Evolutionary conservation across 495 filamentous ascomycete genomes (phyloP), one percentile per base, ranked within the genome.

Genomic region (Extremus antarcticus): DNA sequence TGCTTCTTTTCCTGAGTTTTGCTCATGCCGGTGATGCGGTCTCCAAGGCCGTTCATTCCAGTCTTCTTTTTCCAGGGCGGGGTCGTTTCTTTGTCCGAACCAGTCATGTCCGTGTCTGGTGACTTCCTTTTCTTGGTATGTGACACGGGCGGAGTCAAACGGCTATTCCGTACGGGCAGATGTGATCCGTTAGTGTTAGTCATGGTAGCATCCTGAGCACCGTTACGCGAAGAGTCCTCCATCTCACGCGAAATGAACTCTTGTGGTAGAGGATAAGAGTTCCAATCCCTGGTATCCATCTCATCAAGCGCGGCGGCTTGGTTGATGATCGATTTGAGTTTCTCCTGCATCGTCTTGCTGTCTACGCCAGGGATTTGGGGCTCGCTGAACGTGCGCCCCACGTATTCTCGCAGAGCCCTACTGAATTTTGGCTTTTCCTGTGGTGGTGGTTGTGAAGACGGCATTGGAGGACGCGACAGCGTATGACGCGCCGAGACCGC

Each of bases 111-210:
- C 50, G 69, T 65, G 45, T 77, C 88, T 54, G 75, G 74, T 21
- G 87, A 90, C 68, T 95, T 96, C 59, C 90, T 76, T 73, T 95
- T 95, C 71, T 80, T 85, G n/a, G 72, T 60, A n/a, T n/a, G 29
- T 63, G 11, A 11, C 58, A 51, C 52, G n/a, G 17, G n/a, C 53
- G 53, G 15, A 25, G 39, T 17, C 16, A 54, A n/a, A n/a, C n/a
- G n/a, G n/a, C n/a, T n/a, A n/a, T n/a, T n/a, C n/a, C n/a, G n/a
- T n/a, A n/a, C n/a, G n/a, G n/a, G n/a, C n/a, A n/a, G n/a, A n/a
- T n/a, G n/a, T n/a, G n/a, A n/a, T n/a, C n/a, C n/a, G n/a, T n/a
- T n/a, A n/a, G n/a, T 38, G 55, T 62, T 62, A 62, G 59, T 29
- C 46, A 35, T 1, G 21, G 17, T 11, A 11, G 43, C 39, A 16